Base-by-base conservation (phyloP, 2,329 filamentous ascomycete genomes). In the Peltaster fructicola region DNA sequence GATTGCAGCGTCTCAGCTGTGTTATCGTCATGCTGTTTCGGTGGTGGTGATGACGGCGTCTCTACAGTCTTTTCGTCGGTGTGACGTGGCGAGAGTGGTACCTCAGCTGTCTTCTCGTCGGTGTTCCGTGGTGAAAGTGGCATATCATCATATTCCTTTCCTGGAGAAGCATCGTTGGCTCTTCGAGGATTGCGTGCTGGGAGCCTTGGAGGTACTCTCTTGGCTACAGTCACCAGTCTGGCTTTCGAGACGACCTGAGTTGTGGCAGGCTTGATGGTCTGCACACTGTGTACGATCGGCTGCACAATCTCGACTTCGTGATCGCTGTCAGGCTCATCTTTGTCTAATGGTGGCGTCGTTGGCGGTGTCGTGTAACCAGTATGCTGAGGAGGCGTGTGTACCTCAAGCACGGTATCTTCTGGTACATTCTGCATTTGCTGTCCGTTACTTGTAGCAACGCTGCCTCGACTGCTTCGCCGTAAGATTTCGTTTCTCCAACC, bases 191-290 rank as follows among this genome's bases (percentile, higher is more conserved):
- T 91, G 23, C 82, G 63, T 3, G 68, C 63, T 1, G 84, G 84
- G 8, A 92, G 63, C 6, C 77, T 71, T 3, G 84, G 81, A 1
- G 80, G 68, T 1, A 73, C 52, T 17, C 81, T 67, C 53, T 85
- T 90, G 8, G 78, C 71, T 30, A 93, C 91, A 22, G 70, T 82
- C 14, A 93, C 79, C 24, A 93, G 59, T 24, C 75, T 74, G 13
- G 81, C 79, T 43, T 78, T 75, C 18, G 70, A 74, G 29, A 48
- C 34, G n/a, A 37, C 37, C 21, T 43, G 36, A 10, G 44, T 37
- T 5, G 32, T 25, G 20, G 67, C 59, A 19, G 68, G 64, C 25
- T 69, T 64, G 5, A 79, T 65, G 39, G 79, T 72, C 31, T 72
- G 76, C 15, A 82, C 64, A 16, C 80, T 57, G 2, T 73, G 64